Percentiles rank a stretch among this genome's conserved stretches.
Evolutionary conservation across 1,284 basidiomycete genomes (phyloP).

Genomic region (Mixia osmundae): DNA sequence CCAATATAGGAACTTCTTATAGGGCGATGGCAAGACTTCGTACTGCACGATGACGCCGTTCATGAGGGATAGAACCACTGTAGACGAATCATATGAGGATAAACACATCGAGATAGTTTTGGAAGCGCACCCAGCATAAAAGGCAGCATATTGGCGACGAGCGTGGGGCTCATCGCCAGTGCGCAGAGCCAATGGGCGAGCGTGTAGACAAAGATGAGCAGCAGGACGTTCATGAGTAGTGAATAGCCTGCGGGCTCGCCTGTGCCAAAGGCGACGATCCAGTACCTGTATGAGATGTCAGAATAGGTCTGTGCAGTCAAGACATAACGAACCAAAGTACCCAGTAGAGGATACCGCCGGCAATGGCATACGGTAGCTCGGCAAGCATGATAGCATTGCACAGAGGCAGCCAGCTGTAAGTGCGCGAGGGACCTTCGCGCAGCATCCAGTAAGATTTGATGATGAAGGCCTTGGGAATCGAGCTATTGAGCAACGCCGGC

Average conservation of each 20-base stretch:
- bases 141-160: conserved; percentile 5
- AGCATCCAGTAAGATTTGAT: conserved; percentile 4
- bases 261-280: conserved; percentile 2
- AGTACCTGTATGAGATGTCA: background rate
- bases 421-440: conserved; percentile 2
- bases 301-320: background rate
- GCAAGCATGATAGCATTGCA: conserved; percentile 5
- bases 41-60: no score
- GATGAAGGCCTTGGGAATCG: conserved; percentile 6
- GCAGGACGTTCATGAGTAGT: background rate
- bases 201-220: conserved; percentile 4
- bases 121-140: conserved; percentile 4
- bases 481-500: conserved; percentile 4
- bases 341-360: conserved; percentile 1
- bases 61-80: no score
- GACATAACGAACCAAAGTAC: background rate
- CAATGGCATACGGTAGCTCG: conserved; percentile 5
- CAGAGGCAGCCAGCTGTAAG: conserved; percentile 5
- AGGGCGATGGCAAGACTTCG: no score
- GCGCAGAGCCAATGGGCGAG: conserved; percentile 6
- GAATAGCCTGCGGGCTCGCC: conserved; percentile 3
- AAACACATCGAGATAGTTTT: no score
- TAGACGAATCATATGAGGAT: no score
- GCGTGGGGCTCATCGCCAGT: conserved; percentile 1
- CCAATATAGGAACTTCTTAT: no score